Conservation (phyloP, 768 basidiomycete genomes). For the Kwoniella sp. region DNA sequence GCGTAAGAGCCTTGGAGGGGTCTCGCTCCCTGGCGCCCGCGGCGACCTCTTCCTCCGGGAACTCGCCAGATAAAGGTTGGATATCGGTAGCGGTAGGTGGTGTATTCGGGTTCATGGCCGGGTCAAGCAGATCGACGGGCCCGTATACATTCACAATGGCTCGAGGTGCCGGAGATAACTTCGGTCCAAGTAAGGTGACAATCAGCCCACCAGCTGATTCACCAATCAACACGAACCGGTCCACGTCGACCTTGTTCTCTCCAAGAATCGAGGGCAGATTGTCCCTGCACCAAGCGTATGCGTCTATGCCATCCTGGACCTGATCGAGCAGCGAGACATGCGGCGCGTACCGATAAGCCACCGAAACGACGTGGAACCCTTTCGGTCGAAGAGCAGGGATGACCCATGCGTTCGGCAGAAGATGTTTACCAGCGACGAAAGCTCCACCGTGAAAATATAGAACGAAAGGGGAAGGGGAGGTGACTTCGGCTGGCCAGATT, state of each 20-base stretch:
- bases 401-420: conserved; percentile 24
- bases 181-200: conserved; percentile 3
- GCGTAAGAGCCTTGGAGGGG: conserved; percentile 5
- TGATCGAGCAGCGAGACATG: conserved; percentile 19
- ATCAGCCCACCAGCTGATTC: conserved; percentile 23
- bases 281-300: conserved; percentile 19
- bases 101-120: background rate
- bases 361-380: conserved; percentile 23
- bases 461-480: conserved; percentile 1
- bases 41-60: conserved; percentile 10
- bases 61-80: conserved; percentile 8
- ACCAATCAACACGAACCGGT: conserved; percentile 13
- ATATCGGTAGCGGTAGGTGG: conserved; percentile 2
- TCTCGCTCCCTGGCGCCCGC: conserved; percentile 9
- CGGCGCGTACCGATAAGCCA: conserved; percentile 23
- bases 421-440: conserved; percentile 16
- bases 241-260: conserved; percentile 12
- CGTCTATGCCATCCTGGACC: conserved; percentile 14
- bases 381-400: conserved; percentile 17
- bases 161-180: conserved; percentile 7
- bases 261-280: conserved; percentile 14
- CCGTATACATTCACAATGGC: conserved; percentile 17
- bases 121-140: conserved; percentile 9
- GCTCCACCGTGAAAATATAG: conserved; percentile 14
- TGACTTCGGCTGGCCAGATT: conserved; percentile 12